Evolutionary conservation across 345 rosid species (phyloP).

Genomic region (Laguncularia racemosa): DNA sequence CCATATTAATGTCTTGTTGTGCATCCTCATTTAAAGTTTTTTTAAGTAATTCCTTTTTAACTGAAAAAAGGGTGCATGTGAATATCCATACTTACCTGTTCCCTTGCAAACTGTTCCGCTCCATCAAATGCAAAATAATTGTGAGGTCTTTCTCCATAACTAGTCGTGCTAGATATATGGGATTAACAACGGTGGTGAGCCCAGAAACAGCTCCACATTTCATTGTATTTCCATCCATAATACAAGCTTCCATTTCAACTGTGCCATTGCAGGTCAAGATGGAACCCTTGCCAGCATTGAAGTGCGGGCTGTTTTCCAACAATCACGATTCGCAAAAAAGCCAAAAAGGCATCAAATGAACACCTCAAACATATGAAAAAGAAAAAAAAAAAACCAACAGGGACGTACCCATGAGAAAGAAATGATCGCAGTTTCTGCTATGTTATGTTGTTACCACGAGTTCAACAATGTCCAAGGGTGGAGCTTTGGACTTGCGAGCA

Average conservation of each 20-base stretch:
- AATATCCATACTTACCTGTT: slow-evolving; percentile 39
- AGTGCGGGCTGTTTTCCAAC: slow-evolving; percentile 45
- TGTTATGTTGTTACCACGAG: slow-evolving; percentile 55
- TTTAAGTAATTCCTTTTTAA: too few species aligned
- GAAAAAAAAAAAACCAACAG: too few species aligned
- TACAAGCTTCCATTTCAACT: slow-evolving; percentile 95
- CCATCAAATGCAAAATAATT: slow-evolving; percentile 74
- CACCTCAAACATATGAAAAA: too few species aligned
- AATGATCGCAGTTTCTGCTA: too few species aligned
- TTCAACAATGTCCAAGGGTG: slow-evolving; percentile 80
- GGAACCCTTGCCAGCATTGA: slow-evolving; percentile 91
- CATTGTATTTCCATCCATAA: slow-evolving; percentile 88
- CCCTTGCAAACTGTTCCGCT: slow-evolving; percentile 92
- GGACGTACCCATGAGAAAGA: not conserved
- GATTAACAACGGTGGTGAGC: slow-evolving; percentile 73
- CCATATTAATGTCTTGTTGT: too few species aligned
- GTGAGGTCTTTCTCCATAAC: slow-evolving; percentile 94
- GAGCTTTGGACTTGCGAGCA: slow-evolving; percentile 56
- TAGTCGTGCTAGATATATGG: slow-evolving; percentile 72
- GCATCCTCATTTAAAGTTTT: too few species aligned
- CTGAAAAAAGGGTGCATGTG: too few species aligned
- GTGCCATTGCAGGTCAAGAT: slow-evolving; percentile 66
- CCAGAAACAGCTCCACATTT: slow-evolving; percentile 93
- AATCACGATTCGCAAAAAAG: too few species aligned
- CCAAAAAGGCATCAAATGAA: too few species aligned